Percentiles rank a stretch among this genome's conserved stretches.
Evolutionary conservation across 108 stramenopile species (phyloP).

Genomic region (Mediolabrus comicus): DNA sequence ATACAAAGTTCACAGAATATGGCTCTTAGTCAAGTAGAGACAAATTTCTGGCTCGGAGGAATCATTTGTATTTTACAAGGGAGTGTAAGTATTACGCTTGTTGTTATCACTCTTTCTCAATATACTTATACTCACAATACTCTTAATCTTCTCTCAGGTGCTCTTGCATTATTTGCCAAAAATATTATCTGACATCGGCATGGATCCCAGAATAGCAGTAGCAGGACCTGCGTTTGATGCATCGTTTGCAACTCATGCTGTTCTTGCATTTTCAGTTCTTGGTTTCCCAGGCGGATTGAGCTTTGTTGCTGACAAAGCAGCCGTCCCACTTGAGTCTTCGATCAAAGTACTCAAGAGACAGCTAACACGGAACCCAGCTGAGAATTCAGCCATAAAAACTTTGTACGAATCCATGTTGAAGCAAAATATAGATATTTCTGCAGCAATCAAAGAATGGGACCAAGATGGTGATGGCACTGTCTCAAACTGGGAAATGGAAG

Average conservation of each 20-base stretch:
- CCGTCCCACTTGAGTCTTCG: slow-evolving; percentile 31
- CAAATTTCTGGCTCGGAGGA: slow-evolving; percentile 46
- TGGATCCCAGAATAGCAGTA: slow-evolving; percentile 33
- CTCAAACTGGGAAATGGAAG: slow-evolving; percentile 27
- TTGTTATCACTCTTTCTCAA: no score
- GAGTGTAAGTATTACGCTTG: no score
- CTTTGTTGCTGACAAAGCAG: slow-evolving; percentile 15
- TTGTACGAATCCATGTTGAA: slow-evolving; percentile 34
- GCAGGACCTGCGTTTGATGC: slow-evolving; percentile 29
- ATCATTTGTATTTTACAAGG: slow-evolving; percentile 35
- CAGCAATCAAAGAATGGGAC: slow-evolving; percentile 24
- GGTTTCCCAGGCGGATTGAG: slow-evolving; percentile 31
- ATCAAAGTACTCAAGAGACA: slow-evolving; percentile 11
- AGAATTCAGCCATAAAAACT: slow-evolving; percentile 23
- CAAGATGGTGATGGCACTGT: slow-evolving; percentile 31
- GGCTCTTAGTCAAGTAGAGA: slow-evolving; percentile 38
- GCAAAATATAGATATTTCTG: slow-evolving; percentile 4
- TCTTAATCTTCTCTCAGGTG: no score
- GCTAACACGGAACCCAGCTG: slow-evolving; percentile 21
- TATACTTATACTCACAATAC: no score
- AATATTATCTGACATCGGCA: slow-evolving; percentile 24
- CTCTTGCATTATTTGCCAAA: slow-evolving; percentile 39
- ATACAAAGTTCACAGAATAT: slow-evolving; percentile 20
- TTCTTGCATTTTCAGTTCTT: slow-evolving; percentile 11
- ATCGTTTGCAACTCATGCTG: slow-evolving; percentile 30